Percentiles rank a stretch among this genome's conserved stretches.
phyloP scores from a whole-genome alignment of 176 grass and related monocot species.

The Stipa capillata region DNA sequence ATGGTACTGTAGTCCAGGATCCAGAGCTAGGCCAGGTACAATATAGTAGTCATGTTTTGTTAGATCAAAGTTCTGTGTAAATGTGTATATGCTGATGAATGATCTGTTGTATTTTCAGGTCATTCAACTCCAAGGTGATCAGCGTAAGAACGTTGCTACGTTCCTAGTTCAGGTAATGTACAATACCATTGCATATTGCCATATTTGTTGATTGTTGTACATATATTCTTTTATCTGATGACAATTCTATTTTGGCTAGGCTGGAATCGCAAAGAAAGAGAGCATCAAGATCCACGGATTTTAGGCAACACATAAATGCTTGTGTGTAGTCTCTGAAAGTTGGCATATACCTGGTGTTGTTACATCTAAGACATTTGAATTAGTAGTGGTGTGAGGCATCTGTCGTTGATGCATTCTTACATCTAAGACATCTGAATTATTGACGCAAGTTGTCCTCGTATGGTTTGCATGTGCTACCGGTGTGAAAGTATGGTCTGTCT shows the following conservation, averaged over 20 bases:
- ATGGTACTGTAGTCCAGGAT: constrained; percentile 62
- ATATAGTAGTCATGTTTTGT: background rate
- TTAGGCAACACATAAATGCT: constrained; percentile 6
- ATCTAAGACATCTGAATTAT: background rate
- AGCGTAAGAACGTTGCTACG: constrained; percentile 57
- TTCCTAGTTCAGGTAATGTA: constrained; percentile 45
- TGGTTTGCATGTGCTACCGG: constrained; percentile 9
- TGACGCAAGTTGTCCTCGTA: constrained; percentile 25
- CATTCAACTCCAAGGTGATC: constrained; percentile 66
- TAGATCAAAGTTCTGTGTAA: background rate
- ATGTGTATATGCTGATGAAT: background rate
- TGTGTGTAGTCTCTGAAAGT: background rate
- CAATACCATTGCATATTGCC: background rate
- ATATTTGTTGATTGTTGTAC: background rate
- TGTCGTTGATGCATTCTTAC: constrained; percentile 19
- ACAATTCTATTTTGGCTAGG: constrained; percentile 8
- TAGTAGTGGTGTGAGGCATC: background rate
- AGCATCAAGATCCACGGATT: constrained; percentile 62
- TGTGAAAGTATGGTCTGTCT: background rate
- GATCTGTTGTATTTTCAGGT: constrained; percentile 14
- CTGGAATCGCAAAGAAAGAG: constrained; percentile 53
- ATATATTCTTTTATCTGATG: background rate
- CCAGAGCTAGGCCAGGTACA: constrained; percentile 63
- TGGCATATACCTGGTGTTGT: background rate
- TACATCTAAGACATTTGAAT: background rate